These are phyloP conservation scores for Chamaecrista fasciculata DNA, from an alignment of 306 rosid genomes.

Conservation along the genomic window DNA sequence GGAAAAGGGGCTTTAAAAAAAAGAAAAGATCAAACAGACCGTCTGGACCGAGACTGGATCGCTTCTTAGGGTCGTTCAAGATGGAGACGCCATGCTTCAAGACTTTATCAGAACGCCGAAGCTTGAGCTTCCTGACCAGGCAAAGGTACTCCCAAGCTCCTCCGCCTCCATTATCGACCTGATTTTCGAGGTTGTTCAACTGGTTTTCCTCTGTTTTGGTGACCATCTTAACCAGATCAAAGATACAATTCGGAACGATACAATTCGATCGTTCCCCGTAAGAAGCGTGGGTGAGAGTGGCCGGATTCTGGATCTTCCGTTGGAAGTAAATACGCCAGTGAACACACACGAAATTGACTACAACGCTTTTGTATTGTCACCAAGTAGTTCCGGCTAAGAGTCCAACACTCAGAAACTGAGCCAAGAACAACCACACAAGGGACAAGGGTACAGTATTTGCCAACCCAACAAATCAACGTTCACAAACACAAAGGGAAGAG, in stretches of 20 bases:
- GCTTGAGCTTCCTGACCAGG: constrained; percentile 76
- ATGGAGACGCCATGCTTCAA: constrained; percentile 79
- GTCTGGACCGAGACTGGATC: constrained; percentile 77
- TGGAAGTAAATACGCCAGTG: background rate
- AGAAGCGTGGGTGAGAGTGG: background rate
- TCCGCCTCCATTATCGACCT: constrained; percentile 98
- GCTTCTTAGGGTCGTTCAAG: constrained; percentile 66
- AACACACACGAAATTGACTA: background rate
- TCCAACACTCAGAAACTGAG: background rate
- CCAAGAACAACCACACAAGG: background rate
- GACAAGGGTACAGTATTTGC: background rate
- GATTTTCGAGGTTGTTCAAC: constrained; percentile 72
- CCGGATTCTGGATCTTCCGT: background rate
- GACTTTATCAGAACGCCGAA: constrained; percentile 86
- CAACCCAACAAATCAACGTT: too few species aligned
- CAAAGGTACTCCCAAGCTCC: constrained; percentile 97
- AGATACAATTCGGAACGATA: constrained; percentile 16
- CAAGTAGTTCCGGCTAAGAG: too few species aligned
- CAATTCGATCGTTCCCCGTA: background rate
- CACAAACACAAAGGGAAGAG: background rate
- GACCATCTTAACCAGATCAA: constrained; percentile 64
- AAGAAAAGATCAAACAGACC: constrained; percentile 40
- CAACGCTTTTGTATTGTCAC: background rate
- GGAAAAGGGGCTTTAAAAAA: background rate
- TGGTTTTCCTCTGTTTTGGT: constrained; percentile 74